These are phyloP conservation scores for Leccinum truebloodii DNA, from an alignment of 768 basidiomycete genomes.

Conservation along the genomic window DNA sequence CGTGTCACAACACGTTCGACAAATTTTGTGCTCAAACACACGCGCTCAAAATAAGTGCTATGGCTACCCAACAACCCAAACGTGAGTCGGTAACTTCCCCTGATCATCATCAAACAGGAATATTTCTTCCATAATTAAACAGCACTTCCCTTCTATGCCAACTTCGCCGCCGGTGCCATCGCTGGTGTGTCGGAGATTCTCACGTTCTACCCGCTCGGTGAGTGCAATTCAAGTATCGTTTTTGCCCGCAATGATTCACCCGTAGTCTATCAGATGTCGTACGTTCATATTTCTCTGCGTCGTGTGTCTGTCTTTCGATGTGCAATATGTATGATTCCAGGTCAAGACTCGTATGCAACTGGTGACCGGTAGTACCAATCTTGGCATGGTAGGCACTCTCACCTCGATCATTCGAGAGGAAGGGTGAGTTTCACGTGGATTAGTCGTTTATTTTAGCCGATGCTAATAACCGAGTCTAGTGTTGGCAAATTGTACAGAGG, in stretches of 20 bases:
- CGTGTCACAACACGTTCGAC: conserved; percentile 10
- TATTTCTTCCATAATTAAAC: conserved; percentile 9
- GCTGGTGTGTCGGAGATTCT: conserved; percentile 86
- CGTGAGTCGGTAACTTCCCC: conserved; percentile 20
- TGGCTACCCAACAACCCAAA: conserved; percentile 36
- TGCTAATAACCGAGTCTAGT: conserved; percentile 39
- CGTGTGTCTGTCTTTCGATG: conserved; percentile 1
- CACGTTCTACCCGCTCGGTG: conserved; percentile 89
- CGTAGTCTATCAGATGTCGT: conserved; percentile 70
- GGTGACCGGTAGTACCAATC: conserved; percentile 75
- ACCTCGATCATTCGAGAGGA: conserved; percentile 82
- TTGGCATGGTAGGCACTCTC: conserved; percentile 84
- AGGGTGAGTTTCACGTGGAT: conserved; percentile 57
- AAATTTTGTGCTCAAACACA: not conserved
- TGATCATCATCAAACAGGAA: conserved; percentile 3
- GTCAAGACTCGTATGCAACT: conserved; percentile 99
- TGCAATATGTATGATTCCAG: conserved; percentile 39
- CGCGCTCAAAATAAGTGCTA: not conserved
- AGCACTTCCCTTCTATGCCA: conserved; percentile 87
- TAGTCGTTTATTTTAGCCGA: not conserved
- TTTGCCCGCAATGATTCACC: conserved; percentile 4
- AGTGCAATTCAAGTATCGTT: conserved; percentile 24
- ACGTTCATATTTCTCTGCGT: conserved; percentile 35
- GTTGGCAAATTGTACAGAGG: conserved; percentile 87
- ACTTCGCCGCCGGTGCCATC: conserved; percentile 94